Percentiles rank a stretch among this genome's conserved stretches.
Conservation (phyloP, 139 green algal species). For the Nannochloris sp. region DNA sequence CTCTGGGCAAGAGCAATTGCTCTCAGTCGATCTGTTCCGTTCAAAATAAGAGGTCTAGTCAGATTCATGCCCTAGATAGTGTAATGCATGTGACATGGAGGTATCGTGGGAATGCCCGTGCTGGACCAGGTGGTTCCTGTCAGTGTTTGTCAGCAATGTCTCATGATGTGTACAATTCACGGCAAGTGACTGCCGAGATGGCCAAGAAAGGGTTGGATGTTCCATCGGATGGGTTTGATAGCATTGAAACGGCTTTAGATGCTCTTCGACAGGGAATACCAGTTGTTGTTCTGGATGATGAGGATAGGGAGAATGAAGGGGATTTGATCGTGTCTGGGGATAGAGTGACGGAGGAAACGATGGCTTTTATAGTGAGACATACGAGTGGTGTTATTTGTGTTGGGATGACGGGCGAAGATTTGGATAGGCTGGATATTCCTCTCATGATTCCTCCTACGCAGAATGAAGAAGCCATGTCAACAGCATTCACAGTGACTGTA, state of each 20-base stretch:
- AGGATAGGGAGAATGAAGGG: slow-evolving; percentile 95
- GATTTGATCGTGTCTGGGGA: slow-evolving; percentile 94
- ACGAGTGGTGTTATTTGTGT: slow-evolving; percentile 79
- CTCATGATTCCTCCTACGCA: slow-evolving; percentile 78
- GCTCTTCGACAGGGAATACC: slow-evolving; percentile 65
- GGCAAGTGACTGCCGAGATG: too few relatives aligned
- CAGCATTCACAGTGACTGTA: slow-evolving; percentile 90
- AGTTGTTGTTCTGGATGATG: slow-evolving; percentile 96
- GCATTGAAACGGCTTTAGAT: slow-evolving; percentile 32
- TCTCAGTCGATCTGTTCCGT: too few relatives aligned
- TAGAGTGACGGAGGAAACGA: slow-evolving; percentile 62
- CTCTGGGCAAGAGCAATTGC: too few relatives aligned
- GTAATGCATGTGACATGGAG: too few relatives aligned
- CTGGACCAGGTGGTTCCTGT: too few relatives aligned
- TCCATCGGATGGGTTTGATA: slow-evolving; percentile 25
- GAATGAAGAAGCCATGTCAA: slow-evolving; percentile 84
- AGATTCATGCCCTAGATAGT: too few relatives aligned
- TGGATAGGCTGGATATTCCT: slow-evolving; percentile 84
- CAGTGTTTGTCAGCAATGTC: too few relatives aligned
- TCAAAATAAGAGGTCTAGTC: too few relatives aligned
- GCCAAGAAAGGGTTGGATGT: slow-evolving; percentile 1
- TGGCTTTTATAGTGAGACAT: slow-evolving; percentile 88
- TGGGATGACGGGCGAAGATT: slow-evolving; percentile 47
- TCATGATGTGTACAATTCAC: too few relatives aligned
- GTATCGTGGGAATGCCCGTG: too few relatives aligned